Evolutionary conservation across 108 stramenopile genomes (phyloP).

Genomic region (Cyclostephanos tholiformis): DNA sequence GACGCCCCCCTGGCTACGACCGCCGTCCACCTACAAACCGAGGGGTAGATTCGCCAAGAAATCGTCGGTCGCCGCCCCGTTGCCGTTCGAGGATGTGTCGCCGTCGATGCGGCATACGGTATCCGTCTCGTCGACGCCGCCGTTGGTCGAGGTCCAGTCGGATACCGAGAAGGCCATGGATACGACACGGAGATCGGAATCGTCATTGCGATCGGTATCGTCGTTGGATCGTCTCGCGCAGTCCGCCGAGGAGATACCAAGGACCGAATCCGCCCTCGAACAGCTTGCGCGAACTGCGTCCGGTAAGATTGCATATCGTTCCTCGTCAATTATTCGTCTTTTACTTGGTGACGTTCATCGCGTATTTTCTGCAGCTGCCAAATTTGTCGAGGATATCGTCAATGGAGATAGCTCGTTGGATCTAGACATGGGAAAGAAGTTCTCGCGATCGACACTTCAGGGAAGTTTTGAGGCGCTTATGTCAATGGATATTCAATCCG

Average conservation of each 20-base stretch:
- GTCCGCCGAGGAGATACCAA: conserved; percentile 36
- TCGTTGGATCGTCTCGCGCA: conserved; percentile 51
- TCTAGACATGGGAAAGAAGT: conserved; percentile 51
- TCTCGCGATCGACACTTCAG: conserved; percentile 65
- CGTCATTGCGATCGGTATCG: background rate
- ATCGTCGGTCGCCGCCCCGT: conserved; percentile 4
- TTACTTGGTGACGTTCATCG: background rate
- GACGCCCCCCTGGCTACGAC: conserved; percentile 51
- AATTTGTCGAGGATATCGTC: conserved; percentile 59
- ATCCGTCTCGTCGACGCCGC: background rate
- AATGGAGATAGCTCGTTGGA: conserved; percentile 58
- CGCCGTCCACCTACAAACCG: conserved; percentile 41
- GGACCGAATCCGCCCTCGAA: conserved; percentile 50
- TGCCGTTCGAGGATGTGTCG: conserved; percentile 30
- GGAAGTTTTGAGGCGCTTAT: conserved; percentile 86
- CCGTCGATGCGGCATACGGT: conserved; percentile 42
- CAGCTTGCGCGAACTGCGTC: conserved; percentile 79
- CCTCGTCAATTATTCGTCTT: background rate
- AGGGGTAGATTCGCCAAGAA: conserved; percentile 21
- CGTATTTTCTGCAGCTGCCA: conserved; percentile 28
- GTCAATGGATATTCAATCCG: conserved; percentile 85
- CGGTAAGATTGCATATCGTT: conserved; percentile 26
- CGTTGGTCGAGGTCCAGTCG: conserved; percentile 11
- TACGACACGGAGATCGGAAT: conserved; percentile 8
- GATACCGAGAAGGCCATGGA: conserved; percentile 21